Percentiles rank a stretch among this genome's conserved stretches.
phyloP scores from a whole-genome alignment of 73 alveolate genomes.

The Paramecium bursaria region DNA sequence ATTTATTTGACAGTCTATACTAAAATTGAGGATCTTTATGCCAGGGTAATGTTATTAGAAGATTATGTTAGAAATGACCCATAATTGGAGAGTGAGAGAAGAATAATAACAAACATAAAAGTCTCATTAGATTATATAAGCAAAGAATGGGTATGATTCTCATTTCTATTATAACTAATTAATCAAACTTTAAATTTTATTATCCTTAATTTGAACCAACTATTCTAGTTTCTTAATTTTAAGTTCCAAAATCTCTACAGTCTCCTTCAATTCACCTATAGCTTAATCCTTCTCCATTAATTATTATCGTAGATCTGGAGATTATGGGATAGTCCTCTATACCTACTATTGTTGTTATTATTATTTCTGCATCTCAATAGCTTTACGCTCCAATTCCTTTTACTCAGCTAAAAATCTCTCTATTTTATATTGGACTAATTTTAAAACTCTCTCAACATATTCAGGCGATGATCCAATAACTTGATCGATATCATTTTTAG shows the following conservation, averaged over 20 bases:
- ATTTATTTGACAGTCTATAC: constrained; percentile 50
- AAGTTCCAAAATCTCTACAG: constrained; percentile 79
- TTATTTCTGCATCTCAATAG: constrained; percentile 5
- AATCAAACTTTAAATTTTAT: constrained; percentile 73
- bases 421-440: constrained; percentile 64
- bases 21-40: constrained; percentile 49
- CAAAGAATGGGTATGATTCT: constrained; percentile 52
- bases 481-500: constrained; percentile 60
- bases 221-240: constrained; percentile 82
- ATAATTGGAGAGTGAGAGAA: constrained; percentile 57
- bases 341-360: not conserved
- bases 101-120: constrained; percentile 39
- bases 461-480: constrained; percentile 74
- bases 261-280: constrained; percentile 75
- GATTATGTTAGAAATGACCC: constrained; percentile 55
- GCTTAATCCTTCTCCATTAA: constrained; percentile 77
- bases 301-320: constrained; percentile 21
- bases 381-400: constrained; percentile 19
- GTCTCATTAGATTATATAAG: constrained; percentile 52
- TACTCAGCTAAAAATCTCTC: constrained; percentile 55
- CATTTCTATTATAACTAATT: constrained; percentile 61
- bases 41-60: constrained; percentile 53
- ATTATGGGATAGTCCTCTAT: not conserved
- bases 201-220: constrained; percentile 75
- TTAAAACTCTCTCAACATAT: constrained; percentile 74